Percentiles rank a stretch among this genome's conserved stretches.
phyloP scores from a whole-genome alignment of 148 eudicot species.

The Fagopyrum homotropicum region DNA sequence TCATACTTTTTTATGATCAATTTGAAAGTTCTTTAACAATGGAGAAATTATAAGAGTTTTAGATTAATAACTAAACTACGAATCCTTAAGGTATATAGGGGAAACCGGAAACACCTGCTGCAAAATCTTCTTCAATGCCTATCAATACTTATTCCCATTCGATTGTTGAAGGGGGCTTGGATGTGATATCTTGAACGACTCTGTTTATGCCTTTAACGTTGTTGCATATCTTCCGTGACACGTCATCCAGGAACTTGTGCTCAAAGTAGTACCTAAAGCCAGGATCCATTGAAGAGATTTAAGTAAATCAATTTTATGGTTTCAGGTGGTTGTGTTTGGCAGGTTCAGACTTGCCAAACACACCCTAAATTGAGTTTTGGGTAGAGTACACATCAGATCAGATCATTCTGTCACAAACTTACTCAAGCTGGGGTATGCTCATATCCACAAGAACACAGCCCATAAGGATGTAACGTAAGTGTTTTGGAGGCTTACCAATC shows the following conservation, averaged over 20 bases:
- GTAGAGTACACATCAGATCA: not conserved
- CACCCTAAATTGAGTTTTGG: not conserved
- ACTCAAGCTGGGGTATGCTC: too few species aligned
- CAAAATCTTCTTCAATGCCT: not conserved
- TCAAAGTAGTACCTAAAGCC: constrained; percentile 77
- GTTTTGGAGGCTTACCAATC: constrained; percentile 48
- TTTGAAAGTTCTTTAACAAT: not conserved
- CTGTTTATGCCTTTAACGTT: constrained; percentile 81
- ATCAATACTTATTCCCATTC: constrained; percentile 74
- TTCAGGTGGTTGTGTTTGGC: not conserved
- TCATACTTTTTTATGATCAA: not conserved
- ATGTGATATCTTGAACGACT: constrained; percentile 85
- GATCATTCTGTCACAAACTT: not conserved
- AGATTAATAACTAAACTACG: not conserved
- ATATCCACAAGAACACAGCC: not conserved
- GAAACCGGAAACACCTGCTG: not conserved
- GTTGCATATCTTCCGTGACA: constrained; percentile 80
- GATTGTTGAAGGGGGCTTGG: constrained; percentile 97
- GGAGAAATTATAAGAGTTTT: not conserved
- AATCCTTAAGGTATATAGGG: not conserved
- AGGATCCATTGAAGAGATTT: not conserved
- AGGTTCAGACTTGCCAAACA: too few species aligned
- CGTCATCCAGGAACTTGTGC: constrained; percentile 66
- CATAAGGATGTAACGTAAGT: not conserved
- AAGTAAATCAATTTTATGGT: not conserved